phyloP scores from a whole-genome alignment of 148 eudicot genomes.

The Fagopyrum homotropicum region DNA sequence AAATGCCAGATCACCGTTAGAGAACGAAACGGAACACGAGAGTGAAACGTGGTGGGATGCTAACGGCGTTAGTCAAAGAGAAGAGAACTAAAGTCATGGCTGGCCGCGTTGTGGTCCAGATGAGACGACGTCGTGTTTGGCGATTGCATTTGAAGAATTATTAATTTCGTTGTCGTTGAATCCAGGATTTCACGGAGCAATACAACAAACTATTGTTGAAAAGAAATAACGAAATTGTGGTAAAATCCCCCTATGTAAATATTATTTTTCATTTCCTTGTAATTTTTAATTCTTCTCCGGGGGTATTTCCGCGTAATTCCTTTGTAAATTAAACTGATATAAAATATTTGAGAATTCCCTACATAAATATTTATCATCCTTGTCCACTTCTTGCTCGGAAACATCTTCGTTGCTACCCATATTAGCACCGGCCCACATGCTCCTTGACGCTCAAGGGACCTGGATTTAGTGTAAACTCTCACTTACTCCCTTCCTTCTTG shows the following conservation, averaged over 20 bases:
- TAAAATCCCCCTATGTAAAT: not conserved
- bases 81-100: not conserved
- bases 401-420: constrained; percentile 45
- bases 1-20: constrained; percentile 33
- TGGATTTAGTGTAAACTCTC: constrained; percentile 61
- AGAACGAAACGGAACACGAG: constrained; percentile 21
- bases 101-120: not conserved
- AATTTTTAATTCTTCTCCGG: not conserved
- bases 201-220: not conserved
- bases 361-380: constrained; percentile 32
- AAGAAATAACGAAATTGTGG: not conserved
- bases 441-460: constrained; percentile 84
- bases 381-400: constrained; percentile 59
- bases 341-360: too few species aligned
- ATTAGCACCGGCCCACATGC: constrained; percentile 43
- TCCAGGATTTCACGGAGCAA: not conserved
- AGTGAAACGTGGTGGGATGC: constrained; percentile 3
- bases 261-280: not conserved
- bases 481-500: constrained; percentile 40
- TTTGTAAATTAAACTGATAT: not conserved
- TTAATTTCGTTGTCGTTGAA: not conserved
- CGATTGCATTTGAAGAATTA: not conserved
- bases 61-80: constrained; percentile 6
- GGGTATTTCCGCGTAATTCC: not conserved
- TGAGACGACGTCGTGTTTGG: constrained; percentile 6